Evolutionary conservation across 1,139 yeast genomes (phyloP).

Genomic region (Sugiyamaella novakii): DNA sequence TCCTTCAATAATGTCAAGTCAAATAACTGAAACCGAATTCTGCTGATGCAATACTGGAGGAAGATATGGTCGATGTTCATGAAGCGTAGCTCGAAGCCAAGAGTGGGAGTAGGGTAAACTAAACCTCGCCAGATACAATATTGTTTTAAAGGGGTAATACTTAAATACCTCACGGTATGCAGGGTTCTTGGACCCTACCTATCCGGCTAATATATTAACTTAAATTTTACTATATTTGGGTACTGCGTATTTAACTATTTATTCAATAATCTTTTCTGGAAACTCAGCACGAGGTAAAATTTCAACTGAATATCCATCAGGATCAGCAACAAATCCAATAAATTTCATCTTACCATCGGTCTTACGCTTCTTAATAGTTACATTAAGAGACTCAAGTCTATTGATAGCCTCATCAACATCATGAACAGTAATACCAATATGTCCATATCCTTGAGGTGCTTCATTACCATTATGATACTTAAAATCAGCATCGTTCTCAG

Average conservation of each 20-base stretch:
- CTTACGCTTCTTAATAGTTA: slow-evolving; percentile 52
- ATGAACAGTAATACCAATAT: slow-evolving; percentile 71
- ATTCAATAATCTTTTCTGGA: slow-evolving; percentile 30
- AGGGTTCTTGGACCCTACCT: neutral
- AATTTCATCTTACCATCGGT: slow-evolving; percentile 63
- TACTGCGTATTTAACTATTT: too few relatives aligned
- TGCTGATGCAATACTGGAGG: neutral
- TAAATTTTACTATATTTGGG: too few relatives aligned
- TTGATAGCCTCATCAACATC: slow-evolving; percentile 61
- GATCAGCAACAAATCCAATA: slow-evolving; percentile 78
- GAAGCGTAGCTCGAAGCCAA: neutral
- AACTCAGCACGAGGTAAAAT: slow-evolving; percentile 51
- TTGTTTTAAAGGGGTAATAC: too few relatives aligned
- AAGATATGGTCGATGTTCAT: neutral
- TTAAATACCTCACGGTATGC: too few relatives aligned
- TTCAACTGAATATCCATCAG: slow-evolving; percentile 90
- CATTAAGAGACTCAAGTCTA: slow-evolving; percentile 54
- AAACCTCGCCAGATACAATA: too few relatives aligned
- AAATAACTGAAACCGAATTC: neutral
- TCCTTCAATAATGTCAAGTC: neutral
- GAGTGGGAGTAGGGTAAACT: neutral
- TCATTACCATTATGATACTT: slow-evolving; percentile 86
- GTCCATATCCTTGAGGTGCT: slow-evolving; percentile 81
- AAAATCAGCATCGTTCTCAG: slow-evolving; percentile 75
- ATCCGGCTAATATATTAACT: too few relatives aligned